Base-by-base conservation (phyloP, 2,329 filamentous ascomycete genomes). In the Alternaria panax region DNA sequence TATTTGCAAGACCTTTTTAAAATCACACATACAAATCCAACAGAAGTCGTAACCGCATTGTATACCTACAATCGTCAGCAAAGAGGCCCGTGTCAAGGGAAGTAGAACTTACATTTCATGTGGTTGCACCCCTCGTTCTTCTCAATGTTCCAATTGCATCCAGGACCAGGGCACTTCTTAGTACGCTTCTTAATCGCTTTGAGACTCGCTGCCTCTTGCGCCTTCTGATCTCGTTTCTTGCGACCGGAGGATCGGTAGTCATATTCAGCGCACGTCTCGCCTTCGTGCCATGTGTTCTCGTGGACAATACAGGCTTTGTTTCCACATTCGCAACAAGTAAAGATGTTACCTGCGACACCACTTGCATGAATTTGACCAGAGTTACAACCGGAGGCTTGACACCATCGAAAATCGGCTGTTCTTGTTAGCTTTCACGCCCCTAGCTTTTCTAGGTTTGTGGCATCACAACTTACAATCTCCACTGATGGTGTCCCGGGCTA, bases 281-380 rank as follows among this genome's bases (percentile, higher is more conserved):
- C 74, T n/a, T 66, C 67, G 47, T 82, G 80, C 77, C 78, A 81
- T 11, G 67, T 56, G 6, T 66, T 66, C 28, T 50, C 53, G 57
- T 81, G 79, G 0, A 64, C 58, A 3, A 76, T 64, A 55, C 80
- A 82, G 42, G 77, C 70, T 40, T 74, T 69, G 62, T 74, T 75
- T 6, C 71, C 66, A 62, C 80, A 82, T 2, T 58, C 61, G 3
- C 57, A 65, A 47, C 80, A 82, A 8, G 67, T 68, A 68, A 82
- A 81, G 18, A 83, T 84, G 2, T 84, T 81, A 9, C 81, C 78
- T 2, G 73, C 73, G 3, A 67, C 60, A 16, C 80, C 80, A 4
- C 71, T 77, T 28, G 86, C 81, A 50, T 87, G 85, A 11, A 86
- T 77, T 59, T 87, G 85, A 0, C 86, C 85, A 2, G 79, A 82